These are phyloP conservation scores for Talaromyces funiculosus DNA, from an alignment of 2,329 filamentous ascomycete genomes.

Conservation along the genomic window DNA sequence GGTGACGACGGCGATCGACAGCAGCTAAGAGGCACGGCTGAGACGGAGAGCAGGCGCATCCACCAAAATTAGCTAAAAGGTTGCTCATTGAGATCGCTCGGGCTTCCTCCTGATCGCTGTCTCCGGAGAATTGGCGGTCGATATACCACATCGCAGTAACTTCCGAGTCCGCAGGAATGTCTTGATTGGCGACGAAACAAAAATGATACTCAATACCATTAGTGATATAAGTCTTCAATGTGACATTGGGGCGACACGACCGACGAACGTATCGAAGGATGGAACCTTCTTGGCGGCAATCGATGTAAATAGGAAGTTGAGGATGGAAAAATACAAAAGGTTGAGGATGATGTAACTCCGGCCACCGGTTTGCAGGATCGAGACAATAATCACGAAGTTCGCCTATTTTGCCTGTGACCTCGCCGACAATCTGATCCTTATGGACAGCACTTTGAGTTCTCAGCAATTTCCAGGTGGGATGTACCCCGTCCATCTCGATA, in stretches of 20 bases:
- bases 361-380: constrained; percentile 62
- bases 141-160: constrained; percentile 47
- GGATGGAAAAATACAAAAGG: constrained; percentile 87
- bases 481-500: constrained; percentile 48
- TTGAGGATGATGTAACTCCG: constrained; percentile 52
- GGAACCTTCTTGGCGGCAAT: constrained; percentile 82
- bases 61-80: constrained; percentile 45
- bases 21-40: constrained; percentile 37
- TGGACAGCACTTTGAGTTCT: constrained; percentile 49
- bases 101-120: constrained; percentile 34
- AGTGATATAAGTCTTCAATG: constrained; percentile 77
- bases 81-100: constrained; percentile 44
- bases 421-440: constrained; percentile 54
- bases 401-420: constrained; percentile 73
- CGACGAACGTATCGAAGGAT: constrained; percentile 81
- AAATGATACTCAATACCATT: constrained; percentile 78
- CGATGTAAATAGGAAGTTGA: constrained; percentile 82
- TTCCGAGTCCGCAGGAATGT: constrained; percentile 56
- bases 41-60: constrained; percentile 41
- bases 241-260: constrained; percentile 87
- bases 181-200: constrained; percentile 78
- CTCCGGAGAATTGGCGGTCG: constrained; percentile 35
- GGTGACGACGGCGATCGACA: constrained; percentile 39
- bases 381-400: constrained; percentile 68
- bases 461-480: constrained; percentile 62